Percentiles rank a stretch among this genome's conserved stretches.
Conservation (phyloP, 2,329 filamentous ascomycete genomes). For the Didymella exigua region DNA sequence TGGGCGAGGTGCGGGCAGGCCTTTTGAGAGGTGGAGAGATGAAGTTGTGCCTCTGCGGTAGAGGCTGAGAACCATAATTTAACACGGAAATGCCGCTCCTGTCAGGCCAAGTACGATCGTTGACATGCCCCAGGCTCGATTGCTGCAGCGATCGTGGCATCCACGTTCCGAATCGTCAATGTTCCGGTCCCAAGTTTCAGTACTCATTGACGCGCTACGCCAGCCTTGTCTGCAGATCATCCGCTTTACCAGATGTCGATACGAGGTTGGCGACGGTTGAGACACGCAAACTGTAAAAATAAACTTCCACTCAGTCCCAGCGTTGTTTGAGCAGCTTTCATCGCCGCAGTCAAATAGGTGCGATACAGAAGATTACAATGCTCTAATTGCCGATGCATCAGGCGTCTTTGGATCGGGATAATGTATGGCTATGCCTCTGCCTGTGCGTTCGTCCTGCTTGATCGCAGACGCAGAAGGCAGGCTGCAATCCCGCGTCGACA, state of each 20-base stretch:
- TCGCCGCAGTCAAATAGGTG: neutral
- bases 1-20: conserved; percentile 32
- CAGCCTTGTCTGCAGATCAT: conserved; percentile 2
- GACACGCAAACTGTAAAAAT: neutral
- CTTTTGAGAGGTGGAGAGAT: conserved; percentile 38
- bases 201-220: neutral
- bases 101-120: too few relatives aligned
- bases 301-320: neutral
- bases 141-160: neutral
- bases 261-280: neutral
- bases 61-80: neutral
- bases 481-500: neutral
- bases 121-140: neutral
- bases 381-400: neutral
- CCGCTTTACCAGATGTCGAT: neutral
- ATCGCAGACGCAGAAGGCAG: too few relatives aligned
- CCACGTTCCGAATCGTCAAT: neutral
- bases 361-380: neutral
- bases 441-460: neutral
- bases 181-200: neutral
- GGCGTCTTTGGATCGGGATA: neutral
- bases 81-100: neutral
- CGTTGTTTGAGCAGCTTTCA: neutral
- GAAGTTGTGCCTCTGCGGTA: conserved; percentile 38
- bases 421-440: neutral